Base-by-base conservation (phyloP, 805 yeast species). In the Torulaspora indica region DNA sequence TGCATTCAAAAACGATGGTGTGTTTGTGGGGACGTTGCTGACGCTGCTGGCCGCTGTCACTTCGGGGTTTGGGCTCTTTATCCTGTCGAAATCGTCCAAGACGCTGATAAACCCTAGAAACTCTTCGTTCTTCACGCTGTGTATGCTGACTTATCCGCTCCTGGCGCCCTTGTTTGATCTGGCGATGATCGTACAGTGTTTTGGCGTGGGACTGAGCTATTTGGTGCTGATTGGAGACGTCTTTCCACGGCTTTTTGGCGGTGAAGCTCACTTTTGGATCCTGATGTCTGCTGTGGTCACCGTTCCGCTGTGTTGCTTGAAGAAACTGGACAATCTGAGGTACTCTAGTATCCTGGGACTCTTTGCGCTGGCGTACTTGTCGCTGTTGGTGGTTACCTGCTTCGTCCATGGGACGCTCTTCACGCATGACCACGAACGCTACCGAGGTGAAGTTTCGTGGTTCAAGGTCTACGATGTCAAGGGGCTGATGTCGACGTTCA, bases 151-250 rank as follows among this genome's bases (percentile, higher is more conserved):
- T 0, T 84, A 83, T 55, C 93, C 93, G 1, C 73, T 72, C n/a
- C 61, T 83, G 22, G 72, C 84, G 4, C 73, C 84, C 5, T 56
- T 84, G n/a, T 85, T 85, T 57, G 93, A 85, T 64, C 63, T 80
- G 18, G 84, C 88, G 28, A 83, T 85, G 60, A 77, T 82, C 27
- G 70, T 83, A 37, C 89, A 85, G 64, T 83, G 91, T 60, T 85
- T 81, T 64, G 95, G 95, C 18, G 89, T 82, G 13, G 82, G 82
- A 2, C 69, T 85, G 10, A 75, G 82, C 37, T 85, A 85, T 56
- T 60, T 85, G 46, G 85, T 85, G 13, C 73, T 85, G 41, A 78
- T 85, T 41, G 93, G 93, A 9, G 93, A 85, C 57, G 68, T 85
- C 43, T 77, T 85, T 72, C 91, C 91, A 4, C 70, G 77, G 14